Base-by-base conservation (phyloP, 495 filamentous ascomycete genomes). In the Glarea lozoyensis region DNA sequence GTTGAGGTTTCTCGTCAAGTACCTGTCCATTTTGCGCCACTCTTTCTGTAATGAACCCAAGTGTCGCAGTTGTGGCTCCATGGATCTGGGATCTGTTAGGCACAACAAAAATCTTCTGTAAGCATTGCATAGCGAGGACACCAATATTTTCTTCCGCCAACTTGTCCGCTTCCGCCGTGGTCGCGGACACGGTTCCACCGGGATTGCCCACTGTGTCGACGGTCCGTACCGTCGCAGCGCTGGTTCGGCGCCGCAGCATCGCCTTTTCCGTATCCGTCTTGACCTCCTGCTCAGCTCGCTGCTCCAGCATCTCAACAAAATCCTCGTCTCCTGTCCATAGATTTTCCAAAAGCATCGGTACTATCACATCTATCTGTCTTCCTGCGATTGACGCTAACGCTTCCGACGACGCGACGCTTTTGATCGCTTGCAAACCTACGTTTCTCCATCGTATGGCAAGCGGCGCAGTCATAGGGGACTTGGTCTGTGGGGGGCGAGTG, bases 71-170 rank as follows among this genome's bases (percentile, higher is more conserved):
- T 0, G 86, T 87, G 7, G 85, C 86, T 24, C 76, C 64, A 24
- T 84, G 79, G 30, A 90, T 79, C 53, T 94, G 89, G 7, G 72
- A 66, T 37, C 85, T 69, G 52, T 84, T 92, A 40, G 84, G 81
- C 10, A 73, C 79, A 17, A 76, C 64, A 46, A 93, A 89, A 27
- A 94, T 83, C 35, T 80, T 76, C 54, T 88, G 80, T 19, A 96
- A 65, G 49, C 84, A 86, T 45, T 84, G 81, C 47, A 94, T 72
- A 5, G 89, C 89, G 45, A 88, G 61, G 4, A 92, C 65, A 22
- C 85, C 79, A n/a, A 86, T 85, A 52, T 88, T 79, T 65, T 93
- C 79, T 60, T 94, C 88, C 0, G 84, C 87, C 43, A 87, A 61
- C 55, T 79, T 81, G 62, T 96, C 89, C 25, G 82, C 84, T 58